Evolutionary conservation across 768 basidiomycete species (phyloP), one percentile per base, ranked within the genome.

Genomic region (Neoboletus subvelutipes): DNA sequence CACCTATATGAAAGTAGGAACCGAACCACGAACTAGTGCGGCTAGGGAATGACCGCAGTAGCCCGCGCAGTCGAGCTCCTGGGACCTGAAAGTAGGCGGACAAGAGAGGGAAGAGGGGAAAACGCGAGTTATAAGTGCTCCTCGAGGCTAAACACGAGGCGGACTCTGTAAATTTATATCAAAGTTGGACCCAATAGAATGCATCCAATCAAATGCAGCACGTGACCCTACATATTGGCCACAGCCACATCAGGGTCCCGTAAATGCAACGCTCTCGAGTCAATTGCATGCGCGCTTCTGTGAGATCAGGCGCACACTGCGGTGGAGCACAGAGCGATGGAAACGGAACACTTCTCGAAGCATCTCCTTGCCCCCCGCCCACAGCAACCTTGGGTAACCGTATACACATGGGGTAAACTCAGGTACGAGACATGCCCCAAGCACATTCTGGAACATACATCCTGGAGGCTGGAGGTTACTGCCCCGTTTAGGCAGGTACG

Each of bases 61-160:
- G 59, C 61, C 66, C 58, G 63, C 57, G 63, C 64, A 68, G 62
- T 69, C 57, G 29, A 64, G 56, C 58, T 57, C 58, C 56, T 45
- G 48, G 47, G 60, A 46, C 63, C 58, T 62, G 50, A 50, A 58
- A 48, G 54, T 48, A 55, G 20, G 59, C 58, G 64, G 61, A 62
- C 50, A 46, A 62, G 52, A 41, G 57, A 5, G 20, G 45, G 45
- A 28, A 22, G 28, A 15, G 33, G 12, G 37, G 51, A 24, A 28
- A 45, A 54, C 43, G 60, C 43, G 53, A 46, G 54, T 28, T 66
- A 61, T 69, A 66, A 57, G 55, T 43, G 20, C 6, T 24, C 65
- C 69, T 67, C 60, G 65, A 69, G 69, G 70, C 62, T 2, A 0
- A 46, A 54, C 69, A 70, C 62, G 69, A 70, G 69, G 69, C 62